Base-by-base conservation (phyloP, 305 asterid genomes). In the Fraxinus ornus region DNA sequence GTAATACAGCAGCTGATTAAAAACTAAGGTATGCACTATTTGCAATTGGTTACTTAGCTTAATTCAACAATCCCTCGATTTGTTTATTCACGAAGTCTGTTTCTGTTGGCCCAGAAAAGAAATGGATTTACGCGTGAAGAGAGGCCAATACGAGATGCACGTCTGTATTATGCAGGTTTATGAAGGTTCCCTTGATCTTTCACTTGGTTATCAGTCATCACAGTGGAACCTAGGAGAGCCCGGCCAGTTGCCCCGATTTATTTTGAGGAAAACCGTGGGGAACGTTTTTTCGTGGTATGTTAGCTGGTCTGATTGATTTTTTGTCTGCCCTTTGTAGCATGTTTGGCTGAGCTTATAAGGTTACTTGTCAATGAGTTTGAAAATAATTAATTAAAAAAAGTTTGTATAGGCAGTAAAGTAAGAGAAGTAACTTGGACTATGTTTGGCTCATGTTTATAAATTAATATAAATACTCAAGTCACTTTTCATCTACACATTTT, bases 261-360 rank as follows among this genome's bases (percentile, higher is more conserved):
- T 24, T 79, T 81, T 24, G 44, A 60, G 80, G 79, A 57, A 89
- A 83, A 77, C 64, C 32, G 91, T 85, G 91, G 93, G 28, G 92
- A 78, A 79, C 73, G 80, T 74, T 75, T 12, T 80, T 76, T 82
- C 36, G 72, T 85, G 83, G 89, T 68, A 37, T 66, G 86, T 82
- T 80, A 88, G 85, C 76, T 72, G 81, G 81, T 80, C 81, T 84
- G 88, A 87, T 88, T 88, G 80, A 93, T 90, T 91, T 75, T 84
- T 90, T 86, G 91, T 91, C 91, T 89, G 88, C 90, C 91, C 89
- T 83, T 84, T 87, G 79, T 64, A 80, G 78, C 80, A 60, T 70
- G 73, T 10, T 80, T 55, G 44, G 72, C 32, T 57, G 15, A 47
- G 72, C 49, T n/a, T 77, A 52, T 13, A 35, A 55, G n/a, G 28